Conservation (phyloP, 2,329 filamentous ascomycete species). For the Aulographum hederae region DNA sequence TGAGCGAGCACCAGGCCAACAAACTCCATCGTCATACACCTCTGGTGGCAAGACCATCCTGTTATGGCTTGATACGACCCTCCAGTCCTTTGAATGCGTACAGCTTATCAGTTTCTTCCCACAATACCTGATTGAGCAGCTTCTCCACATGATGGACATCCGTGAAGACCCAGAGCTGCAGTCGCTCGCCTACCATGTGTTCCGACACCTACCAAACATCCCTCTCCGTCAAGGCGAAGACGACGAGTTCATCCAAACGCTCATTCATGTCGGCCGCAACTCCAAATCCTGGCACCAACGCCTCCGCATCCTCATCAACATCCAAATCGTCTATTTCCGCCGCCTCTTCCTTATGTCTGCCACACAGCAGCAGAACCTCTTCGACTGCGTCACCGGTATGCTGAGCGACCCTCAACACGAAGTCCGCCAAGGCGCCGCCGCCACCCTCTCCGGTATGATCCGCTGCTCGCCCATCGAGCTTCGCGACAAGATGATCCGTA, state of each 20-base stretch:
- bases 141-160: constrained; percentile 99
- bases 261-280: constrained; percentile 74
- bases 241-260: constrained; percentile 60
- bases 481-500: constrained; percentile 57
- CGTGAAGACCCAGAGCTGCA: constrained; percentile 96
- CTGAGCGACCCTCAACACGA: constrained; percentile 80
- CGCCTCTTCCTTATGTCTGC: constrained; percentile 72
- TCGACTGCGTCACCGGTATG: constrained; percentile 92
- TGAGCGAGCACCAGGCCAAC: constrained; percentile 69
- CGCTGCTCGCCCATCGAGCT: constrained; percentile 74
- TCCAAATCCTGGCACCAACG: constrained; percentile 90
- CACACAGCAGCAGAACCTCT: constrained; percentile 60
- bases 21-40: constrained; percentile 86
- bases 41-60: constrained; percentile 91
- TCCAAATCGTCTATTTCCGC: constrained; percentile 97
- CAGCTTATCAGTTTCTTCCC: constrained; percentile 86
- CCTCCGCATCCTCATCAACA: constrained; percentile 85
- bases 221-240: constrained; percentile 80
- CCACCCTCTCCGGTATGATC: constrained; percentile 93
- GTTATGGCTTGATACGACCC: constrained; percentile 80
- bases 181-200: constrained; percentile 87
- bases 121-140: constrained; percentile 70
- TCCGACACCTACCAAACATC: constrained; percentile 88
- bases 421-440: constrained; percentile 80
- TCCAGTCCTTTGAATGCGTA: constrained; percentile 84